Evolutionary conservation across 2,329 filamentous ascomycete species (phyloP).

Genomic region (Stachybotrys echinatus): DNA sequence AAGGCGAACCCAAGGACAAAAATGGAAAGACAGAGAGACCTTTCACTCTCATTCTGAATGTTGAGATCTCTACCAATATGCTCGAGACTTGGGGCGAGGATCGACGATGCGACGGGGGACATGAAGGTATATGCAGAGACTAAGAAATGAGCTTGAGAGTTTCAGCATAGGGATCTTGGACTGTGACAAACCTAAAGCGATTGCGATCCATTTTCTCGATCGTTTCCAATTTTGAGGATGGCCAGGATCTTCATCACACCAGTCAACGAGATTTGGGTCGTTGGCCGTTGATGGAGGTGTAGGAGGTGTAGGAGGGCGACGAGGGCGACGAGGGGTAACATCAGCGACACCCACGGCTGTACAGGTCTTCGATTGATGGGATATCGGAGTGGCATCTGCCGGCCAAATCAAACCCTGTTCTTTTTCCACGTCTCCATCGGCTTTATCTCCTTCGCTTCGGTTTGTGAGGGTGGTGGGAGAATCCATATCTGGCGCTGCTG

Average conservation of each 20-base stretch:
- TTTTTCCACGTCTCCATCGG: neutral
- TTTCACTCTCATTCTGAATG: slow-evolving; percentile 38
- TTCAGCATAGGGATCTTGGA: neutral
- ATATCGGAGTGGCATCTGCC: neutral
- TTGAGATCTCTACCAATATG: slow-evolving; percentile 48
- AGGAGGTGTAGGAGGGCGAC: too few species aligned
- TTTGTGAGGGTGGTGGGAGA: neutral
- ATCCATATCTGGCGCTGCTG: neutral
- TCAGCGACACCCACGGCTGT: neutral
- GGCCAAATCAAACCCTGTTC: neutral
- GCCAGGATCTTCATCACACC: neutral
- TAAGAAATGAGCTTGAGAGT: neutral
- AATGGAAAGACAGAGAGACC: slow-evolving; percentile 60
- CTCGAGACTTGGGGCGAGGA: slow-evolving; percentile 46
- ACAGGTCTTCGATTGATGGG: neutral
- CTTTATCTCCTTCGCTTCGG: neutral
- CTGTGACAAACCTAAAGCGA: neutral
- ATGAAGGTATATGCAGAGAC: slow-evolving; percentile 55
- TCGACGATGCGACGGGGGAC: slow-evolving; percentile 53
- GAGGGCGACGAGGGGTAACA: too few species aligned
- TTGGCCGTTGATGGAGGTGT: neutral
- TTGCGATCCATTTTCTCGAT: neutral
- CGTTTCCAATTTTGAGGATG: neutral
- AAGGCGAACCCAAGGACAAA: slow-evolving; percentile 60
- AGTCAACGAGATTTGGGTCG: neutral